phyloP scores from a whole-genome alignment of 768 basidiomycete genomes.

The Suillus ampliporus region DNA sequence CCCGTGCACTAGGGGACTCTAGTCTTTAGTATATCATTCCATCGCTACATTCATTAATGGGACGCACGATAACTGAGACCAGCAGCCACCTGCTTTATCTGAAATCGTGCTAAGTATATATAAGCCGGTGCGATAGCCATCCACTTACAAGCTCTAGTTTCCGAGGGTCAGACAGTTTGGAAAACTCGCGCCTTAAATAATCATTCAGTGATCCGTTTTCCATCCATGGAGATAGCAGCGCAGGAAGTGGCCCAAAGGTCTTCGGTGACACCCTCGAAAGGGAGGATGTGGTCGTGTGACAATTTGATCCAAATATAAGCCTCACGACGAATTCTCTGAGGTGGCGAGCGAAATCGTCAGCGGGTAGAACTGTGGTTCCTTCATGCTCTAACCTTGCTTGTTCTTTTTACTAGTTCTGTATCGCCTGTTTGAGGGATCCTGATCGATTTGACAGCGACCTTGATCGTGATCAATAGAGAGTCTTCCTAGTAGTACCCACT shows the following conservation, averaged over 20 bases:
- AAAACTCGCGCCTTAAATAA: constrained; percentile 30
- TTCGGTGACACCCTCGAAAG: constrained; percentile 33
- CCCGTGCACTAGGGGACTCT: constrained; percentile 10
- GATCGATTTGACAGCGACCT: constrained; percentile 18
- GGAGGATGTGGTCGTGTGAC: constrained; percentile 36
- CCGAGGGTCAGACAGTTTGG: constrained; percentile 6
- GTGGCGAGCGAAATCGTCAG: constrained; percentile 15
- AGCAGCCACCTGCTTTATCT: constrained; percentile 12
- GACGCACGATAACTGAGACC: constrained; percentile 28
- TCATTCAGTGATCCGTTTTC: constrained; percentile 34
- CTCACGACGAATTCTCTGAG: constrained; percentile 34
- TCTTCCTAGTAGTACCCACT: no score
- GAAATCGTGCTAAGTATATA: neutral
- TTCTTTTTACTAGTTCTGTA: neutral
- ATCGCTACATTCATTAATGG: neutral
- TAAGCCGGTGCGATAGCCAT: neutral
- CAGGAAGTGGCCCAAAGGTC: constrained; percentile 18
- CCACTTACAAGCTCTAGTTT: constrained; percentile 25
- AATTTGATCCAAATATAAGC: constrained; percentile 39
- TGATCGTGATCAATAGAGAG: neutral
- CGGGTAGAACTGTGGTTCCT: neutral
- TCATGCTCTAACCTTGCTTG: constrained; percentile 1
- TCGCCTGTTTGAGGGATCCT: neutral
- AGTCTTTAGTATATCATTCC: neutral
- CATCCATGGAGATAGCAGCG: constrained; percentile 32